Percentiles rank a stretch among this genome's conserved stretches.
Conservation (phyloP, 352 stramenopile species). For the Pythium rishiriense region DNA sequence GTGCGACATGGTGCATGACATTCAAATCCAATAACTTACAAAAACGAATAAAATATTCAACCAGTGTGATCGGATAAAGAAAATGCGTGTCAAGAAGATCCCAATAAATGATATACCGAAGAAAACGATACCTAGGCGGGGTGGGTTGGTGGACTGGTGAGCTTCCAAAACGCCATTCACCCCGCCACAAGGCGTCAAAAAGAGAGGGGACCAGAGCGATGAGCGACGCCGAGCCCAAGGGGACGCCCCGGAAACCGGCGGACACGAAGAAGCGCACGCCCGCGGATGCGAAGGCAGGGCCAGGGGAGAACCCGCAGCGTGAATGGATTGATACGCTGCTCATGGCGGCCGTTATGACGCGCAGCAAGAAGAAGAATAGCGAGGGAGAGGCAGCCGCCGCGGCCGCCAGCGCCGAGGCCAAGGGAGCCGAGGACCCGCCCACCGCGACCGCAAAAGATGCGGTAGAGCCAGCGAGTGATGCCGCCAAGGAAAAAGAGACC, state of each 20-base stretch:
- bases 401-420: slow-evolving; percentile 2
- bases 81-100: too few relatives aligned
- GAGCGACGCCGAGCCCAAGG: slow-evolving; percentile 24
- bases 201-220: slow-evolving; percentile 13
- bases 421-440: not conserved
- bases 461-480: not conserved
- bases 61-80: not conserved
- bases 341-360: slow-evolving; percentile 72
- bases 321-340: slow-evolving; percentile 84
- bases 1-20: slow-evolving; percentile 31
- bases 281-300: slow-evolving; percentile 2
- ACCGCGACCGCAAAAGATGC: not conserved
- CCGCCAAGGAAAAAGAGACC: not conserved
- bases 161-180: slow-evolving; percentile 22
- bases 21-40: not conserved
- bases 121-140: slow-evolving; percentile 21
- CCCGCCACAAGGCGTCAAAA: slow-evolving; percentile 18
- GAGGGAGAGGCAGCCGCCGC: slow-evolving; percentile 4
- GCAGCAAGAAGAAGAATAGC: slow-evolving; percentile 45
- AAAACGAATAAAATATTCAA: slow-evolving; percentile 2
- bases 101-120: not conserved
- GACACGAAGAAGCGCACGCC: slow-evolving; percentile 22
- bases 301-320: slow-evolving; percentile 42
- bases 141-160: slow-evolving; percentile 19
- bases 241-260: slow-evolving; percentile 9